Evolutionary conservation across 1,139 yeast genomes (phyloP), one percentile per base, ranked within the genome.

Genomic region (Pichia sp.): DNA sequence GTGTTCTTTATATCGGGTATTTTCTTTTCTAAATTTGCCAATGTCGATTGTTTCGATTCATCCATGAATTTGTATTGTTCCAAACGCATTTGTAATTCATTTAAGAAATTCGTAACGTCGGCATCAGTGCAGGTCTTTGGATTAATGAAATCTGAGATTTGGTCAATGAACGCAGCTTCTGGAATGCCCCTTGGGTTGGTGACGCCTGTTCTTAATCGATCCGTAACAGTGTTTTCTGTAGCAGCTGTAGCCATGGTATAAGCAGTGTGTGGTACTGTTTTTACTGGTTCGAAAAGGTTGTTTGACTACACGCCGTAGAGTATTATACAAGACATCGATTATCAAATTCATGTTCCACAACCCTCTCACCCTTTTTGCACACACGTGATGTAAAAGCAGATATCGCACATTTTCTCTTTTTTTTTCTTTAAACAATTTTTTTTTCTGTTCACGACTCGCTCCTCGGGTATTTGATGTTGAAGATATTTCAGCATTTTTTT

Each of bases 161-260:
- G 78, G 51, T 85, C 95, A 49, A 94, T 81, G 62, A 94, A 92
- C 29, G 95, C 96, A 1, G 98, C 98, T 58, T 85, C 85, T 9
- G 98, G 99, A 47, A 92, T 92, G 1, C 98, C 98, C 52, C 97
- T 74, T 27, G 96, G 92, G 57, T 90, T 90, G 39, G 81, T 64
- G 40, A 71, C 69, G 27, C 67, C 73, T 10, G 80, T 75, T 59
- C 80, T 75, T 16, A 49, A 41, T 38, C 56, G 45, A 38, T 54
- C 57, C 7, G 45, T 48, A 16, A 16, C 1, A 54, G 44, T 49
- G 45, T 47, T 38, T 29, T 26, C 3, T 23, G 16, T 4, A 23
- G 27, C 16, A 11, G 10, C 35, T 34, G 27, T 11, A 23, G 23
- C 23, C 23, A 16, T 16, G 23, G 23, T 16, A 16, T 16, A 16